These are phyloP conservation scores for Brassica napus DNA, from an alignment of 345 rosid genomes.

Conservation along the genomic window Da-Ae NC_063436.1:20866001-20866500, in stretches of 20 bases:
- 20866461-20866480: neutral
- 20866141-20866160: slow-evolving; percentile 66
- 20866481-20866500: neutral
- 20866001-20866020: slow-evolving; percentile 70
- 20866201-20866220: slow-evolving; percentile 29
- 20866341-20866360: neutral
- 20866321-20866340: slow-evolving; percentile 15
- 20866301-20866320: slow-evolving; percentile 15
- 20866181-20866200: slow-evolving; percentile 44
- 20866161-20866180: slow-evolving; percentile 59
- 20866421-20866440: neutral
- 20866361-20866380: neutral
- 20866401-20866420: neutral
- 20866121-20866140: slow-evolving; percentile 71
- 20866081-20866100: slow-evolving; percentile 75
- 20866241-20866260: slow-evolving; percentile 14
- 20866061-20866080: slow-evolving; percentile 68
- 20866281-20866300: neutral
- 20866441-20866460: neutral
- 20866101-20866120: slow-evolving; percentile 77
- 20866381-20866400: neutral
- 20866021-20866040: slow-evolving; percentile 73
- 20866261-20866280: neutral
- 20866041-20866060: slow-evolving; percentile 72
- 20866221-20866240: slow-evolving; percentile 13